These are phyloP conservation scores for Dryas alaskensis DNA, from an alignment of 306 rosid genomes.

Conservation along the genomic window DNA sequence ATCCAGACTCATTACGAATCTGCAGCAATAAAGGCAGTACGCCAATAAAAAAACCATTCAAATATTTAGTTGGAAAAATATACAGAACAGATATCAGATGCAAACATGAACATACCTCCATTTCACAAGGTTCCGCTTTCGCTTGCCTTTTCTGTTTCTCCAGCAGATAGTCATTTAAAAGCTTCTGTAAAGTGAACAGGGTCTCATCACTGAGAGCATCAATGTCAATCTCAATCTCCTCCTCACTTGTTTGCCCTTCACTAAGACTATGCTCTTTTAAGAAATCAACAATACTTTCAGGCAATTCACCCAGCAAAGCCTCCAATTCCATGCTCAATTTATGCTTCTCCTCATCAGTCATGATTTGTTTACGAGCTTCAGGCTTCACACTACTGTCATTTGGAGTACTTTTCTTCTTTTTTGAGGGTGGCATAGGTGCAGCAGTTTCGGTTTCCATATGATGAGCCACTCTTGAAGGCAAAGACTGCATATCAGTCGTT, in stretches of 20 bases:
- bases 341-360: constrained; percentile 64
- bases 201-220: constrained; percentile 76
- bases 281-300: constrained; percentile 68
- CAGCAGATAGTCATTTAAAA: constrained; percentile 60
- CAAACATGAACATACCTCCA: constrained; percentile 52
- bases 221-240: constrained; percentile 90
- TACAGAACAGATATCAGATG: neutral
- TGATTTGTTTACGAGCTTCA: constrained; percentile 36
- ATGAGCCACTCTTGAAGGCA: constrained; percentile 41
- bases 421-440: constrained; percentile 44
- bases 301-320: constrained; percentile 62
- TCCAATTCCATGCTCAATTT: constrained; percentile 73
- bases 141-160: constrained; percentile 56
- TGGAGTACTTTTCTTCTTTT: constrained; percentile 51
- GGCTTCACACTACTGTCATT: constrained; percentile 37
- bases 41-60: constrained; percentile 18
- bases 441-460: constrained; percentile 37
- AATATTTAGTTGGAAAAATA: neutral
- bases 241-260: constrained; percentile 56
- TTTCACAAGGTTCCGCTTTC: constrained; percentile 63
- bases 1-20: constrained; percentile 69
- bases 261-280: constrained; percentile 56
- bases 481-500: constrained; percentile 32
- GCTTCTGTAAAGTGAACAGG: constrained; percentile 64
- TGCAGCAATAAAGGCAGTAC: constrained; percentile 35